Base-by-base conservation (phyloP, 1,139 yeast species). In the Candida sp. region DNA sequence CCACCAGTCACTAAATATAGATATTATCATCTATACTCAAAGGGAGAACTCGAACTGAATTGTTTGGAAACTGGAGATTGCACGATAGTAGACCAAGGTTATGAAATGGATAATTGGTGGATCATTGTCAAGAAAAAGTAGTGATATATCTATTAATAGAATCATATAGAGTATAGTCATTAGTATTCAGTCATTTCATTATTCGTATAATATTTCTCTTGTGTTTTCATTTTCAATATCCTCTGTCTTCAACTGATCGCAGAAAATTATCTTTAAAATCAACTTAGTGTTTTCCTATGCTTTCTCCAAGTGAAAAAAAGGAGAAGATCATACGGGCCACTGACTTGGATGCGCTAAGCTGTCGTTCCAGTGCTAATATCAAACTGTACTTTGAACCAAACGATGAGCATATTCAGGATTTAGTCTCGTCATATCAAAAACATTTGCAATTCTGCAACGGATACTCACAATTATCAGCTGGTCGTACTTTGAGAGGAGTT, bases 101-200 rank as follows among this genome's bases (percentile, higher is more conserved):
- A 91, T 58, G 98, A 93, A 58, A 79, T 78, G 55, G 99, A 95
- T 58, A 93, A 93, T 58, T 93, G 99, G 98, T 93, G 97, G 88
- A 65, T 67, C 1, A 61, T 73, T 1, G 51, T 69, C 4, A 60
- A 51, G 50, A 66, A 54, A 48, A 43, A 38, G 7, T 44, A 40
- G 23, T 7, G 6, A 32, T 32, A 32, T 32, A 12, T 7, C n/a
- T 32, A 32, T 32, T 7, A 32, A 6, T 4, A n/a, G 15, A 12
- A 35, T 22, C n/a, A 34, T 12, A 21, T n/a, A 23, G 21, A 32
- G 30, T n/a, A n/a, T n/a, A n/a, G n/a, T n/a, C n/a, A n/a, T 21
- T 38, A 30, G 32, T 5, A 5, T 36, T 11, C 11, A 29, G 5
- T 15, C 22, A 23, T 25, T 9, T 25, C 29, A 25, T 25, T 25